Evolutionary conservation across 306 rosid species (phyloP), one percentile per base, ranked within the genome.

Genomic region (Psophocarpus tetragonolobus): DNA sequence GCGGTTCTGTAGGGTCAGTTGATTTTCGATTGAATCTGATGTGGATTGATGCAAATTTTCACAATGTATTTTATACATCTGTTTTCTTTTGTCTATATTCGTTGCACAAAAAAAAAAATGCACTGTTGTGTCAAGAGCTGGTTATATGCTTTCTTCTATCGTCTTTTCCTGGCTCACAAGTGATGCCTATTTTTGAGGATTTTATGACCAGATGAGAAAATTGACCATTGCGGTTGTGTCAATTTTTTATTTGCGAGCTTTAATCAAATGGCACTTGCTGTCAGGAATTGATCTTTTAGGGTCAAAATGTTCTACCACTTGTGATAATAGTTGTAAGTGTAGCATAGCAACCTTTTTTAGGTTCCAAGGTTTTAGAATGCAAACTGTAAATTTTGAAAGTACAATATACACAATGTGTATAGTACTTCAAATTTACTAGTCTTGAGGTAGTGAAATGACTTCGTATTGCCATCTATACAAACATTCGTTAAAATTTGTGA

Each of bases 1-100:
- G 99, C 8, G 98, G 93, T 71, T 96, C 98, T 5, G 99, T 96
- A 21, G 99, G 99, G 99, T 92, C 73, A 90, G 92, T 84, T 74
- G 29, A 56, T 47, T 84, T 80, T 69, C 32, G 36, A 69, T 75
- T 76, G 70, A 77, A 77, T 51, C 61, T 68, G 71, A 48, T 74
- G 45, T 64, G 65, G 18, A 35, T 33, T 54, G 10, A 9, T 56
- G 42, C 44, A 74, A 76, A 6, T 3, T 75, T 75, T 74, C n/a
- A 44, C 38, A 13, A 6, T 58, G 44, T 45, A 71, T 29, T 73
- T 67, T 58, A 30, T 32, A 58, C 42, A 11, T 80, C 3, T 76
- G 48, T 60, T 76, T 72, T 56, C 62, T 15, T 70, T 47, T 42
- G 8, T 32, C 64, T 62, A 27, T 64, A 87, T 81, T 80, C 11